Conservation (phyloP, 169 alveolate species). For the Plasmodium relictum region DNA sequence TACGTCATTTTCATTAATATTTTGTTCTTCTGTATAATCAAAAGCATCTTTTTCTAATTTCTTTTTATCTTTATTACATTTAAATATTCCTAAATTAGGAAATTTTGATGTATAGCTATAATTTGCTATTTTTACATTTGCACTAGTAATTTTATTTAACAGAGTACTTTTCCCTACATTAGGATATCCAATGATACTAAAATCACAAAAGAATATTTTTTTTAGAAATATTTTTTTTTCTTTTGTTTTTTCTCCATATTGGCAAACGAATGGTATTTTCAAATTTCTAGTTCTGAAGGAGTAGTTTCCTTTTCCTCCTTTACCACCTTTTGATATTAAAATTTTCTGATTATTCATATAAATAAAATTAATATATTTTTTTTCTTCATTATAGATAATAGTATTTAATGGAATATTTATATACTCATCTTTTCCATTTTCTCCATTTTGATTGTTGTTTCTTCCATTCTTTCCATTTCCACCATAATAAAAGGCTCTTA, state of each 20-base stretch:
- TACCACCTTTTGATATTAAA: conserved; percentile 91
- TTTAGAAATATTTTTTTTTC: conserved; percentile 64
- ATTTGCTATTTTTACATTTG: conserved; percentile 74
- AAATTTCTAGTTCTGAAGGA: conserved; percentile 83
- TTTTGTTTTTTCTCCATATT: conserved; percentile 77
- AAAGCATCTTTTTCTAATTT: neutral
- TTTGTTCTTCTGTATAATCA: neutral
- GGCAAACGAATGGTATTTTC: conserved; percentile 73
- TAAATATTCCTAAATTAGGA: conserved; percentile 70
- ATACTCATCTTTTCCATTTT: conserved; percentile 88
- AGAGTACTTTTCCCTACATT: conserved; percentile 74
- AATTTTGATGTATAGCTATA: conserved; percentile 76
- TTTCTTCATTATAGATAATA: conserved; percentile 85
- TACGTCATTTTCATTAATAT: neutral
- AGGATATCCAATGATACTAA: conserved; percentile 75
- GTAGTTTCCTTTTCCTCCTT: conserved; percentile 94
- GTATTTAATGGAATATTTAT: conserved; percentile 93
- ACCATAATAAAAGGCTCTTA: conserved; percentile 85
- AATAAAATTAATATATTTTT: conserved; percentile 74
- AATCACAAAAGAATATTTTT: conserved; percentile 65
- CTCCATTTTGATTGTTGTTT: conserved; percentile 83
- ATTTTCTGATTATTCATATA: conserved; percentile 80
- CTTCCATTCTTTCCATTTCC: conserved; percentile 88
- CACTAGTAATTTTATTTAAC: conserved; percentile 55
- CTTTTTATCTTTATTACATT: neutral